These are phyloP conservation scores for Trichaptum fuscoviolaceum DNA, from an alignment of 768 basidiomycete genomes.

Conservation along the genomic window DNA sequence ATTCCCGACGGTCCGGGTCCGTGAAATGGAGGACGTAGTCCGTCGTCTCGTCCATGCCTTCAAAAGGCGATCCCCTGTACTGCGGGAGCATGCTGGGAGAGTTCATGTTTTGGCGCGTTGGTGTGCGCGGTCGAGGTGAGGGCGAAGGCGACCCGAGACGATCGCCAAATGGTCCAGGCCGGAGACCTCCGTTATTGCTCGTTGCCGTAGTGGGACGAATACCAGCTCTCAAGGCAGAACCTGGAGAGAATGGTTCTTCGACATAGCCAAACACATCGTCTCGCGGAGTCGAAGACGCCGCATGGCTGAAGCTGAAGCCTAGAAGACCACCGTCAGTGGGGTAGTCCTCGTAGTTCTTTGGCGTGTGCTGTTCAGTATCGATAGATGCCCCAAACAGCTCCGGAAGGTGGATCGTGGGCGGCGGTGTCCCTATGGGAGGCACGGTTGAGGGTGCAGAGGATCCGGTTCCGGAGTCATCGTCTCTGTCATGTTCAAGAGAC, in stretches of 20 bases:
- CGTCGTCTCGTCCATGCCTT: conserved; percentile 8
- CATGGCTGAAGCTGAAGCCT: conserved; percentile 15
- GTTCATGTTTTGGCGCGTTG: not conserved
- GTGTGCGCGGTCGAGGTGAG: not conserved
- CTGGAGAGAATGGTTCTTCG: not conserved
- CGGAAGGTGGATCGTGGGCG: conserved; percentile 5
- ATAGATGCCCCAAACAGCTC: conserved; percentile 8
- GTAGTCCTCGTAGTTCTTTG: conserved; percentile 13
- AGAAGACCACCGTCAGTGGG: conserved; percentile 19
- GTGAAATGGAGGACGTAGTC: conserved; percentile 14
- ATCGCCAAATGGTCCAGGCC: not conserved
- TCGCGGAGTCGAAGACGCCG: not conserved
- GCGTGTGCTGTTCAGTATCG: conserved; percentile 9
- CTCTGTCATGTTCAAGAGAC: conserved; percentile 4
- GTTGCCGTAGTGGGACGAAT: not conserved
- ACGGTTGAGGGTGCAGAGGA: not conserved
- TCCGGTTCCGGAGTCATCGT: not conserved
- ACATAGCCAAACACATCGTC: not conserved
- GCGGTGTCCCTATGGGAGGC: not conserved
- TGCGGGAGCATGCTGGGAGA: not conserved
- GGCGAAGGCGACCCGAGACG: not conserved
- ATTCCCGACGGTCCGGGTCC: not conserved
- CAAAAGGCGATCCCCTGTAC: conserved; percentile 6
- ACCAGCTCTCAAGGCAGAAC: not conserved
- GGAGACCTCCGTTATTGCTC: not conserved